phyloP scores from a whole-genome alignment of 2,329 filamentous ascomycete genomes.

The Simplicillium aogashimaense region DNA sequence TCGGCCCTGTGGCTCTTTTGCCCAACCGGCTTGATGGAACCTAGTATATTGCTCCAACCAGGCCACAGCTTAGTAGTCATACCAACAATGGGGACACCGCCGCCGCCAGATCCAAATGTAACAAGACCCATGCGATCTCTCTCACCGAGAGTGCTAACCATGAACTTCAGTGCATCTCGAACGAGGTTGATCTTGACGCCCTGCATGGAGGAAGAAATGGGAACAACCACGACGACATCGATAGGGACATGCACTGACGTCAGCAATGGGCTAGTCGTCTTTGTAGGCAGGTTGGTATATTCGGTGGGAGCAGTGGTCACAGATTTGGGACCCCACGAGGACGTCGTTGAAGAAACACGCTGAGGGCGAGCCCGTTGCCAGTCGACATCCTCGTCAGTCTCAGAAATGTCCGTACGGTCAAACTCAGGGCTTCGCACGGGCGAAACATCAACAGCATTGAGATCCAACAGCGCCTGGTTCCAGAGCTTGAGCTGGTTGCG shows the following conservation, averaged over 20 bases:
- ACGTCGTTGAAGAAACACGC: conserved; percentile 73
- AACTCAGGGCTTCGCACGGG: conserved; percentile 63
- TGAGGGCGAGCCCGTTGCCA: conserved; percentile 58
- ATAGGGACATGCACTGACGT: conserved; percentile 74
- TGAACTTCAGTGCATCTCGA: conserved; percentile 82
- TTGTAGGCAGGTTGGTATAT: conserved; percentile 65
- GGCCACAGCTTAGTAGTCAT: conserved; percentile 95
- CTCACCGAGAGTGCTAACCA: conserved; percentile 82
- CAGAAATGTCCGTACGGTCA: conserved; percentile 67
- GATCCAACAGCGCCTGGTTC: conserved; percentile 77
- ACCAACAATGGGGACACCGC: conserved; percentile 89
- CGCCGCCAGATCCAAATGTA: conserved; percentile 89
- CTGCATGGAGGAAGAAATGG: conserved; percentile 97
- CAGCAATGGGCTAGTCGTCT: conserved; percentile 23
- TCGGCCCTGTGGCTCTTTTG: conserved; percentile 96
- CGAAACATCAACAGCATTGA: conserved; percentile 61
- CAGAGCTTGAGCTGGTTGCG: conserved; percentile 78
- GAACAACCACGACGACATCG: conserved; percentile 92
- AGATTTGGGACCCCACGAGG: conserved; percentile 74
- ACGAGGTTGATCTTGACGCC: conserved; percentile 96
- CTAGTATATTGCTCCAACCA: conserved; percentile 79
- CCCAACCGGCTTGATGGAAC: conserved; percentile 83
- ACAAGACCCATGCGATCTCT: conserved; percentile 95
- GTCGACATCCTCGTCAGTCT: conserved; percentile 75
- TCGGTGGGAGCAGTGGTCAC: conserved; percentile 84